Base-by-base conservation (phyloP, 2,329 filamentous ascomycete species). In the Leptographium wingfieldii region DNA sequence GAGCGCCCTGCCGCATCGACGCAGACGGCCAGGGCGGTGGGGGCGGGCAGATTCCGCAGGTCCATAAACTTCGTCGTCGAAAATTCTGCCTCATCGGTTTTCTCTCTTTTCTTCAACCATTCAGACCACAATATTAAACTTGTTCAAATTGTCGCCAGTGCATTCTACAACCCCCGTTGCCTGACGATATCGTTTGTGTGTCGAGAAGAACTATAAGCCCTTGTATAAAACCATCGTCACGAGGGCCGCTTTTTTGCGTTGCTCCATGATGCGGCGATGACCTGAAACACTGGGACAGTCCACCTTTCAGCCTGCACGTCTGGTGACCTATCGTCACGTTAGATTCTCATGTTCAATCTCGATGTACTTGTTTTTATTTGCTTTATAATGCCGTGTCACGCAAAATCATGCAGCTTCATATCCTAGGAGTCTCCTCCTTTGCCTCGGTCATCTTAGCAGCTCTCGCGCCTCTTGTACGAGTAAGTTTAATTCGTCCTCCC, bases 171-270 rank as follows among this genome's bases (percentile, higher is more conserved):
- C 19, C 43, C 65, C 69, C 65, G 73, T 71, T 71, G 71, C 62
- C 77, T 80, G 80, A 72, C 75, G 75, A 76, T 72, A 73, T 73
- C 74, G 77, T 77, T 72, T 65, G 73, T 76, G 78, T 74, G 81
- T 82, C 80, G 69, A 84, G 81, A 84, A 69, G 65, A 75, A 80
- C 46, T 12, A 54, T 65, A 65, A 67, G 69, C 79, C 79, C 75
- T 82, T 83, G 79, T 75, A 76, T 78, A 84, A 84, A 84, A 84
- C 81, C 81, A 83, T 84, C 73, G 77, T 82, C 80, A 82, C 79
- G 81, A 84, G 81, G 80, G 81, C 80, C 81, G 61, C 79, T 68
- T 57, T 58, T 58, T 60, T 70, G 79, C 70, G 79, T 73, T 80
- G 80, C 79, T 76, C 69, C 81, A 84, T 83, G 81, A 84, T 81